Percentiles rank a stretch among this genome's conserved stretches.
Conservation (phyloP, 2,329 filamentous ascomycete species). For the Talaromyces pinophilus region DNA sequence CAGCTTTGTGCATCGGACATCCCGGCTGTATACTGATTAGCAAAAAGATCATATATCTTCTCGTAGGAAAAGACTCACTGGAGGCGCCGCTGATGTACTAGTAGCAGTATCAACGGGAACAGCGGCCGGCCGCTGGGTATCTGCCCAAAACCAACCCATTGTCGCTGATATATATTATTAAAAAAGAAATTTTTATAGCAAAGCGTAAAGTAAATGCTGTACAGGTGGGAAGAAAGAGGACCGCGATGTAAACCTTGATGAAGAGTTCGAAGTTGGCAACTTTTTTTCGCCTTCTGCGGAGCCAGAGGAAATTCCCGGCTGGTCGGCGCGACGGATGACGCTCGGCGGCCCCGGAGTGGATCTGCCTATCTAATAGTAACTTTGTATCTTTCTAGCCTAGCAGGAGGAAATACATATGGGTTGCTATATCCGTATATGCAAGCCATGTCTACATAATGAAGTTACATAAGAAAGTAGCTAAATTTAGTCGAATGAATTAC, state of each 20-base stretch:
- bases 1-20: slow-evolving; percentile 68
- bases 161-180: slow-evolving; percentile 22
- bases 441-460: background rate
- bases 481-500: background rate
- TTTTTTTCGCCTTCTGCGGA: slow-evolving; percentile 22
- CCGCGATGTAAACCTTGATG: background rate
- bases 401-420: background rate
- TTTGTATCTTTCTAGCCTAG: background rate
- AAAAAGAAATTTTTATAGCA: background rate
- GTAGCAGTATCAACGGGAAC: slow-evolving; percentile 36
- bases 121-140: slow-evolving; percentile 46
- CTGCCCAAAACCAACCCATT: slow-evolving; percentile 75
- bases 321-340: slow-evolving; percentile 16
- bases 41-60: slow-evolving; percentile 46
- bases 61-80: slow-evolving; percentile 13
- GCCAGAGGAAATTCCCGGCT: slow-evolving; percentile 18
- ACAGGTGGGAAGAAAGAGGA: background rate
- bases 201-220: slow-evolving; percentile 22
- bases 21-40: slow-evolving; percentile 54
- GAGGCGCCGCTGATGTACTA: slow-evolving; percentile 33
- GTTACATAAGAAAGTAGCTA: background rate
- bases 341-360: slow-evolving; percentile 12
- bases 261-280: slow-evolving; percentile 1
- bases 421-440: background rate
- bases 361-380: too few species aligned